Base-by-base conservation (phyloP, 2,329 filamentous ascomycete species). In the Penicillium decumbens region DNA sequence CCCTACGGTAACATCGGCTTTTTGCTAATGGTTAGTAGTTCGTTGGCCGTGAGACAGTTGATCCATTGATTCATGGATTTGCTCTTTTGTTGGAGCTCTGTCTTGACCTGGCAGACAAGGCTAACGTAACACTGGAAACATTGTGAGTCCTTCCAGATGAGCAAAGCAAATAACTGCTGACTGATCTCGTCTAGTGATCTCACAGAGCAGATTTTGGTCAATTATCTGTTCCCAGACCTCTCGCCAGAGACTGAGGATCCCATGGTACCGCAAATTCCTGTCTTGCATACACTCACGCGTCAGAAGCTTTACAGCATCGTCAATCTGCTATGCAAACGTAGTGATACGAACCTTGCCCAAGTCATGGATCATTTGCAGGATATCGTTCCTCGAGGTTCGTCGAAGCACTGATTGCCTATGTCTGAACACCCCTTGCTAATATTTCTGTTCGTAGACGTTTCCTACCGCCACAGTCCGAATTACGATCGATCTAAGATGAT, bases 401-500 rank as follows among this genome's bases (percentile, higher is more conserved):
- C 46, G 1, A 60, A 69, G 23, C 59, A 70, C 35, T 49, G 63
- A 30, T 60, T 60, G 13, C 23, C 18, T n/a, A 43, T 15, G 12
- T 45, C 29, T n/a, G 40, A 20, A 18, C 3, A 15, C 47, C 33
- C 3, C 3, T 20, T 20, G 18, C 33, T 37, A 15, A 37, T 37
- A 20, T 10, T 32, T 13, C 1, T 46, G 56, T 43, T 20, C 2
- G 24, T 33, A 51, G 49, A 51, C 24, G 32, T 43, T 28, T 47
- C 48, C 2, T 50, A 50, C 27, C 23, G 39, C 12, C 35, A 27
- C 3, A 47, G 73, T 4, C 80, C 76, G 62, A 69, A 75, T 41
- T 85, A 88, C 53, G 87, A 92, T 43, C 78, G 84, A 29, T 71
- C 70, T 33, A 84, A 81, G 61, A 80, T 82, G 13, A 79, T 95